These are phyloP conservation scores for Quercus dentata DNA, from an alignment of 306 rosid species.

Conservation along the genomic window DNA sequence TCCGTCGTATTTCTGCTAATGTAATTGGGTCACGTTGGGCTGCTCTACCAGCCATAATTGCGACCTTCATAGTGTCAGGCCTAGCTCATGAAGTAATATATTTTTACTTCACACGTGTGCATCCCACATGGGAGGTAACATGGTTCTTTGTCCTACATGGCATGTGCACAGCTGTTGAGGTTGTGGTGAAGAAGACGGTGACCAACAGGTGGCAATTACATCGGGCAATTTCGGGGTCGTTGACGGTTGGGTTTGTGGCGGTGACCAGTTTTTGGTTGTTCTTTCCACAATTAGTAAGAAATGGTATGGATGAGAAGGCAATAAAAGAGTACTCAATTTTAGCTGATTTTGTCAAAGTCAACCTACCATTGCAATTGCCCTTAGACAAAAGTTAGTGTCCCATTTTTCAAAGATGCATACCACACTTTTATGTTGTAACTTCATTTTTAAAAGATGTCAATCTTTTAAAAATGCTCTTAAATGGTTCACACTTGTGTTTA, in stretches of 20 bases:
- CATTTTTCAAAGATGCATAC: no score
- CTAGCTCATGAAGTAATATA: slow-evolving; percentile 64
- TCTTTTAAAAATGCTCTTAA: no score
- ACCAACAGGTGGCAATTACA: slow-evolving; percentile 38
- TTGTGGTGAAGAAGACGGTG: slow-evolving; percentile 38
- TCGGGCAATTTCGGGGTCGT: slow-evolving; percentile 25
- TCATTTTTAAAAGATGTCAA: no score
- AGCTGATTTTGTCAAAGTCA: slow-evolving; percentile 16
- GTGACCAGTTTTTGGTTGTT: slow-evolving; percentile 52
- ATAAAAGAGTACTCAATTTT: slow-evolving; percentile 37
- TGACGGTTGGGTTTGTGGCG: slow-evolving; percentile 40
- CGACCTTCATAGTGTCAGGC: slow-evolving; percentile 50
- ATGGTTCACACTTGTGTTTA: no score
- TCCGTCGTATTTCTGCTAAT: neutral
- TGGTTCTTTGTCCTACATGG: slow-evolving; percentile 66
- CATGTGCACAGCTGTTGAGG: slow-evolving; percentile 40
- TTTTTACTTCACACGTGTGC: slow-evolving; percentile 50
- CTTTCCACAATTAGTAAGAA: slow-evolving; percentile 54
- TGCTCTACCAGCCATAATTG: slow-evolving; percentile 1
- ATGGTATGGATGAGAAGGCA: slow-evolving; percentile 37
- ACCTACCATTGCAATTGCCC: neutral
- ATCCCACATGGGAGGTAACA: slow-evolving; percentile 89
- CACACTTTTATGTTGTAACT: no score
- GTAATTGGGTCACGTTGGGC: slow-evolving; percentile 23
- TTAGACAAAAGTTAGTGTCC: no score